Percentiles rank a stretch among this genome's conserved stretches.
phyloP scores from a whole-genome alignment of 495 filamentous ascomycete genomes.

The Neurospora pannonica region DNA sequence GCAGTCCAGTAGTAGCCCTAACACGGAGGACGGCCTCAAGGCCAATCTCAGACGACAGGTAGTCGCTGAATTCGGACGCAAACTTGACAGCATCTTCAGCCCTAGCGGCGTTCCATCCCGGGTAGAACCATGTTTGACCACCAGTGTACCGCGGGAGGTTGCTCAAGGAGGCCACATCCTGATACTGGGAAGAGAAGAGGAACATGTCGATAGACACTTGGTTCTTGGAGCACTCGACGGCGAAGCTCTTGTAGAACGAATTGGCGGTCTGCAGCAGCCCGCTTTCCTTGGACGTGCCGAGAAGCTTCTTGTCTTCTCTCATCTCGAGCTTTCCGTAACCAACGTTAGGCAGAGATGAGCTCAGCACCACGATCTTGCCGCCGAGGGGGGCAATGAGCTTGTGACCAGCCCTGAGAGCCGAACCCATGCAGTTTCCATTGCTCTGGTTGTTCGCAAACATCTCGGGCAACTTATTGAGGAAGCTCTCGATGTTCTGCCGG shows the following conservation, averaged over 20 bases:
- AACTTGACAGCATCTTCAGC: slow-evolving; percentile 96
- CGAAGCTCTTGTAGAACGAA: slow-evolving; percentile 98
- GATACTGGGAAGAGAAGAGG: slow-evolving; percentile 92
- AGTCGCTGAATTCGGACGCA: slow-evolving; percentile 91
- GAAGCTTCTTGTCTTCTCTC: slow-evolving; percentile 92
- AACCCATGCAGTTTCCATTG: slow-evolving; percentile 80
- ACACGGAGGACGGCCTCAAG: slow-evolving; percentile 94
- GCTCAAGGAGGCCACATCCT: slow-evolving; percentile 91
- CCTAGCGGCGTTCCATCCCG: slow-evolving; percentile 90
- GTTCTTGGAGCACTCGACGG: slow-evolving; percentile 96
- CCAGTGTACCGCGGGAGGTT: slow-evolving; percentile 93
- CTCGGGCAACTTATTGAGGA: slow-evolving; percentile 81
- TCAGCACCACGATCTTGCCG: slow-evolving; percentile 88
- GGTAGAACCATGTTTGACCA: slow-evolving; percentile 97
- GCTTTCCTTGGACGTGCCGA: slow-evolving; percentile 89
- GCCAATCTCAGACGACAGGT: slow-evolving; percentile 89
- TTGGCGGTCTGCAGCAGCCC: slow-evolving; percentile 79
- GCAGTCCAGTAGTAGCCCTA: slow-evolving; percentile 83
- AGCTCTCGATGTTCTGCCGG: slow-evolving; percentile 78
- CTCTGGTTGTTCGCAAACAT: slow-evolving; percentile 96
- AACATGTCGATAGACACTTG: slow-evolving; percentile 99
- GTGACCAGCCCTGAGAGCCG: slow-evolving; percentile 84
- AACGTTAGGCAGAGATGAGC: slow-evolving; percentile 80
- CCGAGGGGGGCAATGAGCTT: slow-evolving; percentile 89
- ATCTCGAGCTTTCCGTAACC: slow-evolving; percentile 85